A percentile compares a stretch with the other conserved stretches of the same genome.
Evolutionary conservation across 352 stramenopile genomes (phyloP).

Genomic region (Phytopythium chamaehyphon): DNA sequence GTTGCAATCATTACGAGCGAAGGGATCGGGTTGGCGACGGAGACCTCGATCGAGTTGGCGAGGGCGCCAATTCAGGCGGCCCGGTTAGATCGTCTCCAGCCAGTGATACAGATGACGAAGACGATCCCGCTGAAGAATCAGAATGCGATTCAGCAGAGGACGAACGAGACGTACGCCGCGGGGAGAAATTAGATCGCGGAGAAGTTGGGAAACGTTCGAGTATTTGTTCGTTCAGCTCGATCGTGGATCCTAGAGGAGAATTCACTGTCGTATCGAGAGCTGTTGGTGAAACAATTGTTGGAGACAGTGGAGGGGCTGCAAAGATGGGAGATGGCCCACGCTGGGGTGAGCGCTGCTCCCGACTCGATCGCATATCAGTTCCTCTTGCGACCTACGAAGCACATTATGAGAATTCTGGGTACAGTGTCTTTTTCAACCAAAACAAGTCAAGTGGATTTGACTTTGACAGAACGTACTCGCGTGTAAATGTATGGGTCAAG

Average conservation of each 20-base stretch:
- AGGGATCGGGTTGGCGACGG: background rate
- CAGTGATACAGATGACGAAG: slow-evolving; percentile 2
- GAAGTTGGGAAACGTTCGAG: slow-evolving; percentile 1
- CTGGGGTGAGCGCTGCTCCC: background rate
- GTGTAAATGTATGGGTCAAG: slow-evolving; percentile 51
- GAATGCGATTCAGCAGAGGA: background rate
- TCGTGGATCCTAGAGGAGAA: background rate
- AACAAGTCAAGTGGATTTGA: background rate
- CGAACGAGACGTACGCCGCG: background rate
- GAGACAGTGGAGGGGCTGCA: background rate
- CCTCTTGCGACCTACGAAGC: background rate
- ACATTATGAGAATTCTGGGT: background rate
- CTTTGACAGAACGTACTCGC: slow-evolving; percentile 15
- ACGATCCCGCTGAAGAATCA: background rate
- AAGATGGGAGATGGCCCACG: background rate
- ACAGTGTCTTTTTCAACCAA: background rate
- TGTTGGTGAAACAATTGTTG: background rate
- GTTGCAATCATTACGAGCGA: too few relatives aligned
- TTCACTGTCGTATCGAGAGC: background rate
- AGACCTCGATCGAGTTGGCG: background rate
- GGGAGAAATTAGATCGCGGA: background rate
- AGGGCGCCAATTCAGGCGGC: background rate
- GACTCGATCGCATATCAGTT: background rate
- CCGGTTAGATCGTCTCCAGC: background rate
- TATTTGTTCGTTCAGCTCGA: slow-evolving; percentile 2